phyloP scores from a whole-genome alignment of 169 alveolate genomes.

The Eimeria acervulina region DNA sequence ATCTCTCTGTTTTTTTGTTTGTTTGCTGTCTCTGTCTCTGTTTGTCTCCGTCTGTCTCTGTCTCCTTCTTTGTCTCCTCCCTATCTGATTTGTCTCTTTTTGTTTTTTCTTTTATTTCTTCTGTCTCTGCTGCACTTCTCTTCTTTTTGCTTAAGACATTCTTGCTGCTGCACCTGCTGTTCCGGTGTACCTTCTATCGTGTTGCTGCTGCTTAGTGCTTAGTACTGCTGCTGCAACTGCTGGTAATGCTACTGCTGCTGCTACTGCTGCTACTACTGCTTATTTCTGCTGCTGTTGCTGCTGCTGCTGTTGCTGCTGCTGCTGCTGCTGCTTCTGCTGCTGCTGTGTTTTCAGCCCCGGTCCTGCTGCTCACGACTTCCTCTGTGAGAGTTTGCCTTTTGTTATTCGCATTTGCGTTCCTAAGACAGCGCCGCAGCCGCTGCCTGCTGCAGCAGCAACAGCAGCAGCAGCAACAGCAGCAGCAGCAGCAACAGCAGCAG shows the following conservation, averaged over 20 bases:
- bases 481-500: constrained; percentile 54
- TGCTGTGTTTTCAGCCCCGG: constrained; percentile 31
- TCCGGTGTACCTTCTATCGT: no score
- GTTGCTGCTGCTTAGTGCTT: constrained; percentile 29
- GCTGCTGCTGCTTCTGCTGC: constrained; percentile 46
- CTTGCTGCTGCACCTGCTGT: neutral
- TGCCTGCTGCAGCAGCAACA: neutral
- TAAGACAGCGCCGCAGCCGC: neutral
- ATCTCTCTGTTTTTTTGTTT: neutral
- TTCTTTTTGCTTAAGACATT: neutral
- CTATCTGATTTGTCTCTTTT: neutral
- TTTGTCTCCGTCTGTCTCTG: neutral
- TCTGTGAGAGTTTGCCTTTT: constrained; percentile 20
- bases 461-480: constrained; percentile 40
- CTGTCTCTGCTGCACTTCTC: neutral
- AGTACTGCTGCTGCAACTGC: neutral
- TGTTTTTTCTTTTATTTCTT: neutral
- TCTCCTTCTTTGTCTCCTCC: neutral
- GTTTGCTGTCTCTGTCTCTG: neutral
- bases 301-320: constrained; percentile 48
- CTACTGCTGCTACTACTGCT: neutral
- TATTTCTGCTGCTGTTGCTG: constrained; percentile 6
- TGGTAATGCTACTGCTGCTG: neutral
- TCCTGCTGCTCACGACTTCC: constrained; percentile 43
- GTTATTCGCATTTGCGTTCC: constrained; percentile 22